phyloP scores from a whole-genome alignment of 192 early-diverging fungal species.

The Rhizoclosmatium globosum region DNA sequence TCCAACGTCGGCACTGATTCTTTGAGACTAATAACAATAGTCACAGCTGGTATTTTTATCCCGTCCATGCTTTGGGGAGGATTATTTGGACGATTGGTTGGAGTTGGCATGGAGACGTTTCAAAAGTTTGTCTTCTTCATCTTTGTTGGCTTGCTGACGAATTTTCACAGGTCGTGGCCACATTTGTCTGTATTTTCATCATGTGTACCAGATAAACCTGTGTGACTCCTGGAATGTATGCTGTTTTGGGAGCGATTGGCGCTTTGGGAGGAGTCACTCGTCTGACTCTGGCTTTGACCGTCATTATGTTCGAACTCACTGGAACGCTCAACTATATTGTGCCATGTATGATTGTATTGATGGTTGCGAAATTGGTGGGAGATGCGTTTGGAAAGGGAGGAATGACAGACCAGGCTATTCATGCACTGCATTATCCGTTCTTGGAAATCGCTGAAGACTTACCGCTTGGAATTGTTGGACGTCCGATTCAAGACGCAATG shows the following conservation, averaged over 20 bases:
- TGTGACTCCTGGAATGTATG: constrained; percentile 91
- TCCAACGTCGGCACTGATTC: not conserved
- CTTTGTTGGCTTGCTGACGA: not conserved
- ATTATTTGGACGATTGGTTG: constrained; percentile 90
- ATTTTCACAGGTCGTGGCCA: constrained; percentile 32
- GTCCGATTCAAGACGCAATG: constrained; percentile 51
- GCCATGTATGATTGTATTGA: constrained; percentile 69
- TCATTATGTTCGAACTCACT: constrained; percentile 99
- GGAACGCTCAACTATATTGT: constrained; percentile 94
- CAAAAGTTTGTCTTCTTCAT: constrained; percentile 53
- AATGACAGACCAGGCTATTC: constrained; percentile 39
- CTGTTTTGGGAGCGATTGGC: constrained; percentile 93
- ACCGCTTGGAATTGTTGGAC: constrained; percentile 75
- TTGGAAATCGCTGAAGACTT: constrained; percentile 55
- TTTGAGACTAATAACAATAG: not conserved
- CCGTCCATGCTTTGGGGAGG: constrained; percentile 70
- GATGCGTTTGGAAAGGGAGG: constrained; percentile 61
- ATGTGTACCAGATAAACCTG: constrained; percentile 56
- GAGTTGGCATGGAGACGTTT: constrained; percentile 83
- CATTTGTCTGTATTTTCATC: constrained; percentile 44
- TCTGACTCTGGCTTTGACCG: constrained; percentile 61
- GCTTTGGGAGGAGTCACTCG: constrained; percentile 65
- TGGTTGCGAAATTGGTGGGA: constrained; percentile 69
- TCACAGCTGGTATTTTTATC: constrained; percentile 55
- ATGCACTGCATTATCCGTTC: constrained; percentile 55